Base-by-base conservation (phyloP, 1,284 basidiomycete species). In the Puccinia polysora region DNA sequence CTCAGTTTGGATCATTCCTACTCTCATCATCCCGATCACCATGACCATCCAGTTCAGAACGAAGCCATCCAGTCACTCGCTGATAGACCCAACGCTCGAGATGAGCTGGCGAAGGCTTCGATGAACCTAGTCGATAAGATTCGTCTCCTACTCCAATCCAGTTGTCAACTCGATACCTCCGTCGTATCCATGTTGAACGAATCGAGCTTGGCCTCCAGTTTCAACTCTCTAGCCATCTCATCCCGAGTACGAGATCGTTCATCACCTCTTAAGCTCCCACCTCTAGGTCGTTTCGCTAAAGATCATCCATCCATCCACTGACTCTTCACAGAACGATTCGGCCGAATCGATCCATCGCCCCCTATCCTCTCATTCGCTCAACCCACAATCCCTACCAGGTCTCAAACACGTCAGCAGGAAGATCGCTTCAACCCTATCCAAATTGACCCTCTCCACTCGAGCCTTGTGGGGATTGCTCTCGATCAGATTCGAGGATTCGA, bases 141-240 rank as follows among this genome's bases (percentile, higher is more conserved):
- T 59, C 49, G 69, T 34, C 43, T 53, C 45, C 43, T 72, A 62
- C 52, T 72, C 4, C 69, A 72, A 49, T 36, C 60, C 1, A 64
- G 59, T 34, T 63, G 60, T 28, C 69, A 72, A 64, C 40, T 64
- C 3, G 69, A 72, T 55, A 72, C 47, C 23, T 49, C 69, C 15
- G 60, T 72, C 14, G 40, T 64, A 1, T 56, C 69, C 2, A 60
- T 56, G 32, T 43, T 63, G 12, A 25, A 52, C 14, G 59, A 72
- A 4, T 52, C 50, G 0, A 30, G 28, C 30, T 25, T 36, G 80
- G 85, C 40, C 82, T 86, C 23, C 86, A 90, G 84, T 76, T 78
- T 28, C 74, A 18, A 80, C 83, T 80, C 47, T 73, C 79, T 25
- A 77, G 79, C 64, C 71, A 77, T 1, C 76, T 77, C 0, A 43